phyloP scores from a whole-genome alignment of 352 stramenopile species.

The Peronospora belbahrii region DNA sequence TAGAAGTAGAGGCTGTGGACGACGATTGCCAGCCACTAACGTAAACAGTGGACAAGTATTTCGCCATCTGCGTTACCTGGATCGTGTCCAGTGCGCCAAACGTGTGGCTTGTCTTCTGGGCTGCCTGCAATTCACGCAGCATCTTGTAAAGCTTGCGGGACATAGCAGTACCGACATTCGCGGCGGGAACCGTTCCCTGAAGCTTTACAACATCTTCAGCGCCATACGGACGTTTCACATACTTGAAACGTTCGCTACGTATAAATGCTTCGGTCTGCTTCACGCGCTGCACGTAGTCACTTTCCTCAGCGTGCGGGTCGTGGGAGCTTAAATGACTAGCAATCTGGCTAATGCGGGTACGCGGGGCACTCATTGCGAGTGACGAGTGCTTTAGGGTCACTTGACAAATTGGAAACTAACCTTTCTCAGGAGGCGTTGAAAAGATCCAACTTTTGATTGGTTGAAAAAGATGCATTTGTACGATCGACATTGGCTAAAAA shows the following conservation, averaged over 20 bases:
- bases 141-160: constrained; percentile 85
- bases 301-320: constrained; percentile 54
- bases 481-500: constrained; percentile 24
- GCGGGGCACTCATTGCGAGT: constrained; percentile 47
- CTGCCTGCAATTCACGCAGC: constrained; percentile 71
- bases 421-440: constrained; percentile 1
- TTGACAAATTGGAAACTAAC: constrained; percentile 48
- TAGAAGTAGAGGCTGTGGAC: constrained; percentile 90
- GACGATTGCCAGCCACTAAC: constrained; percentile 97
- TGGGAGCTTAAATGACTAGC: constrained; percentile 56
- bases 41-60: constrained; percentile 94
- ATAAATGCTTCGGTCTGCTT: constrained; percentile 72
- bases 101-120: constrained; percentile 78
- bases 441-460: constrained; percentile 20
- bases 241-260: constrained; percentile 62
- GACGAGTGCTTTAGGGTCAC: neutral
- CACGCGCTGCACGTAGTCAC: constrained; percentile 48
- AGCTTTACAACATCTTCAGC: constrained; percentile 84
- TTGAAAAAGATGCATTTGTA: neutral
- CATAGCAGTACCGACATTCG: constrained; percentile 42
- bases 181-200: constrained; percentile 56
- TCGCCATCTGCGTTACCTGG: constrained; percentile 92
- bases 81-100: constrained; percentile 90
- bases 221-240: constrained; percentile 72
- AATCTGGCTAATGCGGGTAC: constrained; percentile 65